Conservation (phyloP, 2,329 filamentous ascomycete species). For the Xylaria polymorpha region DNA sequence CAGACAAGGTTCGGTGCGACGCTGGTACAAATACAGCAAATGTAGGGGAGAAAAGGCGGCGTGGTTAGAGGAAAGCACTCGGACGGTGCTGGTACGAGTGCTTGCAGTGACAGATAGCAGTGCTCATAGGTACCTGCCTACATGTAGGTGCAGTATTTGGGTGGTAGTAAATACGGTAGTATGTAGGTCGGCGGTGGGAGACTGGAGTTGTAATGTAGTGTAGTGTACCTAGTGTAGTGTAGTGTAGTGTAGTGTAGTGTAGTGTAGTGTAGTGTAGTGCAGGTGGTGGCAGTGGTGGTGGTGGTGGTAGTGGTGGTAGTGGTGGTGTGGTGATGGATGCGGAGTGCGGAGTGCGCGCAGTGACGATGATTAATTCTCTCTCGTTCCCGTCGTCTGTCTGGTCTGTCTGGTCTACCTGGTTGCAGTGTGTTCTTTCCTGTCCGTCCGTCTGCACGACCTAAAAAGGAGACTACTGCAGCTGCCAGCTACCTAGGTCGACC, state of each 20-base stretch:
- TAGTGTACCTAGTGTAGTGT: too few species aligned
- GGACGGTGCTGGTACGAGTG: conserved; percentile 18
- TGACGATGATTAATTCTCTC: conserved; percentile 16
- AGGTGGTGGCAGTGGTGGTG: neutral
- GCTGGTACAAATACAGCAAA: conserved; percentile 34
- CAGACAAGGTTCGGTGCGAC: conserved; percentile 36
- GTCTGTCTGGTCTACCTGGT: neutral
- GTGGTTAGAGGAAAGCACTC: conserved; percentile 20
- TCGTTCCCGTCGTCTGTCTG: neutral
- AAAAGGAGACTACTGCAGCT: conserved; percentile 9
- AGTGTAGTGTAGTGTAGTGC: too few species aligned
- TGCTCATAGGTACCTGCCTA: conserved; percentile 2
- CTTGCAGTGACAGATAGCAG: conserved; percentile 1
- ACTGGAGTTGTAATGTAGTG: too few species aligned
- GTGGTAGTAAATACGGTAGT: neutral
- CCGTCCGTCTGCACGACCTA: conserved; percentile 1
- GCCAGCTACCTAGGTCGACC: neutral
- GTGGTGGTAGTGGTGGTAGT: neutral
- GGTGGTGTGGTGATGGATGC: conserved; percentile 3
- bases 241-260: too few species aligned
- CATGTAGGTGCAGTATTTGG: neutral
- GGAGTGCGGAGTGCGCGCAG: conserved; percentile 8
- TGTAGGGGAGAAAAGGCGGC: conserved; percentile 24
- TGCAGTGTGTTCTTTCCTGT: neutral
- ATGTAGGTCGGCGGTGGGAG: too few species aligned